Base-by-base conservation (phyloP, 2,329 filamentous ascomycete genomes). In the Exophiala mesophila region DNA sequence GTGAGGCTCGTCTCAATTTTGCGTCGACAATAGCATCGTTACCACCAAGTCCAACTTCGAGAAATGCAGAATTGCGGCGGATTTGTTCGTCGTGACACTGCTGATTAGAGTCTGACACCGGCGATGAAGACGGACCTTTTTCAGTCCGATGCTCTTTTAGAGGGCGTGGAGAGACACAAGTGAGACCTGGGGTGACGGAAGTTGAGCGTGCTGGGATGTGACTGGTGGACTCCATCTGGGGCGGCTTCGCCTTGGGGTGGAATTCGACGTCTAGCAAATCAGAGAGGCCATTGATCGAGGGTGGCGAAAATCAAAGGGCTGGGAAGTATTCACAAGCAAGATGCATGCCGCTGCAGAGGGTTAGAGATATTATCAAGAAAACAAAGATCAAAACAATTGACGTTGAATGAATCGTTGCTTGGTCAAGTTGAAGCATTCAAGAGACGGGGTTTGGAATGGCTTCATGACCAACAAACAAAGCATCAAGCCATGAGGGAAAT, bases 1-100 rank as follows among this genome's bases (percentile, higher is more conserved):
- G 29, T 5, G 47, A 23, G 5, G 34, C 32, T 41, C 39, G 35
- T 37, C 39, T 50, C 30, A 54, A 35, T 41, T 48, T 50, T n/a
- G 52, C 44, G 35, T 54, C 50, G 17, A 50, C 39, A 23, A 50
- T 49, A 3, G 42, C 36, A 43, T 53, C 53, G 17, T 48, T 40
- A 23, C 50, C 50, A 29, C 47, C 51, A 10, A 55, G 44, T 13
- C 53, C 54, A 31, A 54, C 45, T 37, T 57, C 54, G 34, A 50
- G 46, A 40, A 57, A 57, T 9, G 39, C 49, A 17, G 54, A 55
- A 33, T 41, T 48, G 8, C 51, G 41, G 21, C 47, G 44, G 36
- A 26, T 24, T 24, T 35, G 39, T 31, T 44, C 26, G 23, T 48
- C 39, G 36, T 42, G 23, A 31, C 44, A 30, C 37, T 20, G 36